phyloP scores from a whole-genome alignment of 805 yeast species.

The Teunomyces funiuensis region DNA sequence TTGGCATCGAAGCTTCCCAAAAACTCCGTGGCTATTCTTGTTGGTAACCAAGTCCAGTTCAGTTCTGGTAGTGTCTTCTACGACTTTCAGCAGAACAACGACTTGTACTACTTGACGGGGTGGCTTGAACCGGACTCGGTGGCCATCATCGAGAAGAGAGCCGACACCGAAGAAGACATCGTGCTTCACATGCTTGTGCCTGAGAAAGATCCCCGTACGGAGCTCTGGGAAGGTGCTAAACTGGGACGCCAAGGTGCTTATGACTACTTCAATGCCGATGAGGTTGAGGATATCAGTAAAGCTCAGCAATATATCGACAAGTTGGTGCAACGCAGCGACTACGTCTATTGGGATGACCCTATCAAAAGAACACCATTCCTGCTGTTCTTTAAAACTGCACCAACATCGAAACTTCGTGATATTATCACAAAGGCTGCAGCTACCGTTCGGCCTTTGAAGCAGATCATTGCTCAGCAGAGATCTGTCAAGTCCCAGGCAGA shows the following conservation, averaged over 20 bases:
- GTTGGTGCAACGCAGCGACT: constrained; percentile 48
- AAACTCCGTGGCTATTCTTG: constrained; percentile 67
- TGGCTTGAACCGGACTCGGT: constrained; percentile 89
- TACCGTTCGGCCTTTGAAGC: constrained; percentile 42
- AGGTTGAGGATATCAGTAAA: constrained; percentile 51
- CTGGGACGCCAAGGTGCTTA: constrained; percentile 82
- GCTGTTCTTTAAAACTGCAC: constrained; percentile 16
- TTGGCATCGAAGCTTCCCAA: constrained; percentile 59
- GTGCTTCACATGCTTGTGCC: constrained; percentile 81
- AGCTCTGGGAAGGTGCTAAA: constrained; percentile 94
- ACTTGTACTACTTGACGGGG: constrained; percentile 83
- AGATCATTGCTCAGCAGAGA: constrained; percentile 51
- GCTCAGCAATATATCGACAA: constrained; percentile 45
- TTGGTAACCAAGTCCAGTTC: constrained; percentile 70
- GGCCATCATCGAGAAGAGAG: constrained; percentile 62
- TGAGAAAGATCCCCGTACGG: constrained; percentile 71
- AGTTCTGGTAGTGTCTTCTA: constrained; percentile 91
- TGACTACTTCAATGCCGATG: constrained; percentile 87
- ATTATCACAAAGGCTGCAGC: constrained; percentile 31
- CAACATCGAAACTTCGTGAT: constrained; percentile 12
- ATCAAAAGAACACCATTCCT: constrained; percentile 14
- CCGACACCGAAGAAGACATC: constrained; percentile 48
- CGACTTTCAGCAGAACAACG: constrained; percentile 89
- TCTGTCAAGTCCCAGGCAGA: constrained; percentile 76
- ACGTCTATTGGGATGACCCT: constrained; percentile 56